Conservation (phyloP, 1,284 basidiomycete genomes). For the Apiotrichum laibachii region DNA sequence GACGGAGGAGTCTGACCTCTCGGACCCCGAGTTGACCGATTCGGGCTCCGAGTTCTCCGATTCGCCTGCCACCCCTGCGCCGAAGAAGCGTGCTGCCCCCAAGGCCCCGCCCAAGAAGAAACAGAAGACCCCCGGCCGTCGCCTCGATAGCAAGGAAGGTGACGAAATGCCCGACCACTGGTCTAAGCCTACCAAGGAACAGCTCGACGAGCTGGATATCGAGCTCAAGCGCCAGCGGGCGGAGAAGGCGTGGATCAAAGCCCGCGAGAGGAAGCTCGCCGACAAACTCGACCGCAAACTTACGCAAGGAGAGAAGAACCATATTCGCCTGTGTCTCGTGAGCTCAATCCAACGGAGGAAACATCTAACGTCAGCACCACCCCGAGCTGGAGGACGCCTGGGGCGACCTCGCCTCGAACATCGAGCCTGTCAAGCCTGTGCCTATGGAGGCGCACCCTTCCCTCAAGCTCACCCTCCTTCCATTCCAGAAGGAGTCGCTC, state of each 20-base stretch:
- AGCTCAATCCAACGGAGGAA: constrained; percentile 22
- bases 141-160: constrained; percentile 23
- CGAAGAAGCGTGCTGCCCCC: not conserved
- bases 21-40: constrained; percentile 12
- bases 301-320: constrained; percentile 76
- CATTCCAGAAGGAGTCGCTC: constrained; percentile 84
- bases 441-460: constrained; percentile 75
- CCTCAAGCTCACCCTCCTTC: constrained; percentile 64
- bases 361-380: constrained; percentile 47
- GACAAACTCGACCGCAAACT: constrained; percentile 65
- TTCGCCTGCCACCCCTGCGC: constrained; percentile 5
- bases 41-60: constrained; percentile 5
- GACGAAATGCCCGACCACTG: constrained; percentile 15
- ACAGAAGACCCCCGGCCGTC: constrained; percentile 11
- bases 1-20: constrained; percentile 2
- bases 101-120: constrained; percentile 1
- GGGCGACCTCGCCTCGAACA: constrained; percentile 73
- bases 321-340: constrained; percentile 61
- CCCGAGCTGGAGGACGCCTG: constrained; percentile 78
- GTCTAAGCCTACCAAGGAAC: constrained; percentile 10
- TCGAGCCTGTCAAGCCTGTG: constrained; percentile 65
- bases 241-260: constrained; percentile 32
- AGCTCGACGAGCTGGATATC: constrained; percentile 14
- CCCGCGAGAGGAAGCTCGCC: constrained; percentile 58
- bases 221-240: constrained; percentile 7